Evolutionary conservation across 2,329 filamentous ascomycete species (phyloP).

Genomic region (Rhinocladiella similis): DNA sequence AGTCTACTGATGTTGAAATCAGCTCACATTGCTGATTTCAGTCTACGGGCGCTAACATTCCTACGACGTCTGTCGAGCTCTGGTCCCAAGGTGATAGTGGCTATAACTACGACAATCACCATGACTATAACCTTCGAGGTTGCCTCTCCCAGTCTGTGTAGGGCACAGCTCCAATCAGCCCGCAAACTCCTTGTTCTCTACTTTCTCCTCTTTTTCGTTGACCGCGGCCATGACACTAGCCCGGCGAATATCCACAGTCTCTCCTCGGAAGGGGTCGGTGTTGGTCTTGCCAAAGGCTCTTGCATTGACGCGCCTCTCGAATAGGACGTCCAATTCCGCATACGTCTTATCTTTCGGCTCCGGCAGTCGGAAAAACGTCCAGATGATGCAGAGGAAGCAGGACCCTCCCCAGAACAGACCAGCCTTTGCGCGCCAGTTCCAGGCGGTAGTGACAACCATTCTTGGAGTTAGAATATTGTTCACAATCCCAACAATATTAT

Average conservation of each 20-base stretch:
- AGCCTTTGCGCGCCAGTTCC: slow-evolving; percentile 36
- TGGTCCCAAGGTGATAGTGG: no score
- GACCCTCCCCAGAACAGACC: slow-evolving; percentile 41
- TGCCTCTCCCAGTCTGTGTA: not conserved
- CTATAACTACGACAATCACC: no score
- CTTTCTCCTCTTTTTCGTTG: not conserved
- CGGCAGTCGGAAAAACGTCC: slow-evolving; percentile 46
- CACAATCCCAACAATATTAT: slow-evolving; percentile 52
- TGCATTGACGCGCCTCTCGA: slow-evolving; percentile 27
- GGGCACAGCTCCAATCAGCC: not conserved
- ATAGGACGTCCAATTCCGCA: slow-evolving; percentile 43
- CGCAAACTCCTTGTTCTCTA: not conserved
- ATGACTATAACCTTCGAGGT: not conserved
- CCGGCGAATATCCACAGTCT: not conserved
- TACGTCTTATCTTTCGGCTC: slow-evolving; percentile 47
- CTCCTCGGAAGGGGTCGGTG: not conserved
- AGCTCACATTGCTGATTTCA: no score
- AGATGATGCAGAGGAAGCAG: slow-evolving; percentile 41
- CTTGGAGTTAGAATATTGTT: slow-evolving; percentile 40
- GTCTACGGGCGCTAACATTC: no score
- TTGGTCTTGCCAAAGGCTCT: not conserved
- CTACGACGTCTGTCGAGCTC: no score
- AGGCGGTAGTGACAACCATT: slow-evolving; percentile 30
- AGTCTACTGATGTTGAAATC: no score
- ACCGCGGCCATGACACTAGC: not conserved